Evolutionary conservation across 139 green algal genomes (phyloP), one percentile per base, ranked within the genome.

Genomic region (Chlamydomonas schloesseri): DNA sequence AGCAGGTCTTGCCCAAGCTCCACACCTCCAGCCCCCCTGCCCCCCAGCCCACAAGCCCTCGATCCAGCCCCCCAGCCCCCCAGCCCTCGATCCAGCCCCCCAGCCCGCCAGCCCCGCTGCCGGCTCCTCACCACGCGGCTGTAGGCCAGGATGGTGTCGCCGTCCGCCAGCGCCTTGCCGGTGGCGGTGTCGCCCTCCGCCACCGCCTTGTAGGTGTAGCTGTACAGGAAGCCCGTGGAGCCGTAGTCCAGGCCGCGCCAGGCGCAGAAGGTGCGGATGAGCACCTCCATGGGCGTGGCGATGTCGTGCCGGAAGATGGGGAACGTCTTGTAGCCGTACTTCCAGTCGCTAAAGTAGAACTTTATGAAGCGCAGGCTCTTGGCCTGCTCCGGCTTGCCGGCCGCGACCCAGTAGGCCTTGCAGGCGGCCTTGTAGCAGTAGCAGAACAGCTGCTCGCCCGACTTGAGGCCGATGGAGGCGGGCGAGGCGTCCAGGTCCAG

Each of bases 231-330:
- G 9, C 83, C 87, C 6, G 88, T 87, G 36, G 79, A 42, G 2
- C 73, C 64, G 8, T 78, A 55, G 37, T 91, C 84, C 2, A 91
- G 74, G 20, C 88, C 88, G 6, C 88, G 71, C 88, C 81, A 88
- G 57, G 80, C 74, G 78, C 88, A 91, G 47, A 86, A 91, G 28
- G 88, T 85, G 62, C 33, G 69, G 23, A 91, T 72, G 26, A 91
- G 71, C 13, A 78, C 62, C 77, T 84, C 72, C 53, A 89, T 75
- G 29, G 83, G 83, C 83, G 87, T 88, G 37, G 46, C 37, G 33
- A 91, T 62, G 71, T 91, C 88, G 46, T 91, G 88, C 36, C 84
- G 77, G n/a, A 91, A 86, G 31, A 91, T 78, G 5, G 84, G 58
- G 24, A 87, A 87, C 14, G 77, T 80, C 42, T 91, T 87, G 53